These are phyloP conservation scores for Xylariales sp. DNA, from an alignment of 2,329 filamentous ascomycete genomes.

Conservation along the genomic window DNA sequence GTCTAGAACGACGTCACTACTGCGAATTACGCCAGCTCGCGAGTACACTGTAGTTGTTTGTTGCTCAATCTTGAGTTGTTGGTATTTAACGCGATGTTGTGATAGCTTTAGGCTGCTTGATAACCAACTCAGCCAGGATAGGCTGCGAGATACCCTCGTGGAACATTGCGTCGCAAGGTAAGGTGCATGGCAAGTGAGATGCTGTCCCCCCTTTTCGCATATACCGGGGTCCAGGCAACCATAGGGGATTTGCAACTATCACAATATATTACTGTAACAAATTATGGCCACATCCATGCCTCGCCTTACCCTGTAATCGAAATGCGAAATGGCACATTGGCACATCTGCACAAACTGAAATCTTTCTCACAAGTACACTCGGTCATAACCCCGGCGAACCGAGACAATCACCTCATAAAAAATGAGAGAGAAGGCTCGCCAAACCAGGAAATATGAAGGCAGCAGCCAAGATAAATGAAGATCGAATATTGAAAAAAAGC, in stretches of 20 bases:
- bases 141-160: slow-evolving; percentile 29
- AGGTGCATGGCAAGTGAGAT: slow-evolving; percentile 13
- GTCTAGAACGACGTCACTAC: slow-evolving; percentile 9
- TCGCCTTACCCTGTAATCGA: slow-evolving; percentile 2
- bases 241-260: slow-evolving; percentile 1
- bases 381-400: background rate
- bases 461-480: background rate
- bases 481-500: background rate
- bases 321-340: too few species aligned
- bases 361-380: slow-evolving; percentile 2
- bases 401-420: background rate
- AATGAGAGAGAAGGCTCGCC: background rate
- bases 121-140: slow-evolving; percentile 29
- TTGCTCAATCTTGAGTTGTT: slow-evolving; percentile 13
- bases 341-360: background rate
- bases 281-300: background rate
- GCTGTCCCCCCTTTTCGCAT: slow-evolving; percentile 27
- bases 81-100: slow-evolving; percentile 5
- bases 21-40: slow-evolving; percentile 11
- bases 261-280: slow-evolving; percentile 4
- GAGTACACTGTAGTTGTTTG: background rate
- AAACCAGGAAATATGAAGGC: background rate
- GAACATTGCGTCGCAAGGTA: slow-evolving; percentile 14
- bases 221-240: background rate
- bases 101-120: slow-evolving; percentile 17